Conservation (phyloP, 164 flowering plant genomes). For the Umbilicus rupestris region DNA sequence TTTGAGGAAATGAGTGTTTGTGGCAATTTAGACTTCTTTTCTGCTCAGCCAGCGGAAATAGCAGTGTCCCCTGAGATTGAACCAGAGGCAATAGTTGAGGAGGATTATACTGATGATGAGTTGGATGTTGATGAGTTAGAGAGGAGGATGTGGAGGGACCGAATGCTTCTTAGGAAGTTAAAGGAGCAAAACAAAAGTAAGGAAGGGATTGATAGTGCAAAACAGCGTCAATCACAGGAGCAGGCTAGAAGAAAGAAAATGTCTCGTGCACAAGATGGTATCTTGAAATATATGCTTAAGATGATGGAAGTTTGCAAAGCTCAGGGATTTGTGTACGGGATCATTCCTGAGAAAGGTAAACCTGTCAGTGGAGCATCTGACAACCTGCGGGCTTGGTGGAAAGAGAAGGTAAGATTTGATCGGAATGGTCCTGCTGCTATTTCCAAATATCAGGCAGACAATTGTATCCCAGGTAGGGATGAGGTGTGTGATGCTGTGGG, state of each 20-base stretch:
- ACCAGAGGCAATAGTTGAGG: slow-evolving; percentile 19
- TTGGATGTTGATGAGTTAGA: slow-evolving; percentile 41
- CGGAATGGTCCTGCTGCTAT: slow-evolving; percentile 83
- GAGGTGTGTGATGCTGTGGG: slow-evolving; percentile 25
- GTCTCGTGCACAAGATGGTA: too few species aligned
- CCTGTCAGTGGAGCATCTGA: slow-evolving; percentile 91
- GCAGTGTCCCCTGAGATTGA: slow-evolving; percentile 11
- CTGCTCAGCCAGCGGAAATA: slow-evolving; percentile 21
- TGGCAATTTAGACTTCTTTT: slow-evolving; percentile 20
- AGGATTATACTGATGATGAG: slow-evolving; percentile 33
- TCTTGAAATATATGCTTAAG: too few species aligned
- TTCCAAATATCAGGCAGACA: slow-evolving; percentile 41
- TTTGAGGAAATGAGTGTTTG: slow-evolving; percentile 28
- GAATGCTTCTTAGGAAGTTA: slow-evolving; percentile 27
- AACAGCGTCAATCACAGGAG: slow-evolving; percentile 41
- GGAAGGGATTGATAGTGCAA: slow-evolving; percentile 23
- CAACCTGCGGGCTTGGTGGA: slow-evolving; percentile 88
- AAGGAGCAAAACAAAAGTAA: slow-evolving; percentile 28
- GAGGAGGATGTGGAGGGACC: slow-evolving; percentile 42
- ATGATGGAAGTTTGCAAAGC: too few species aligned
- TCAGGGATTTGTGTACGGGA: too few species aligned
- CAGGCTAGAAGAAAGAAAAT: slow-evolving; percentile 86
- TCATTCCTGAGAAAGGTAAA: slow-evolving; percentile 83
- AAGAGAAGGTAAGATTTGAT: slow-evolving; percentile 76
- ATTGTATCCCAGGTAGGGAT: slow-evolving; percentile 26